Evolutionary conservation across 164 flowering plant genomes (phyloP).

Genomic region (Saururus chinensis): DNA sequence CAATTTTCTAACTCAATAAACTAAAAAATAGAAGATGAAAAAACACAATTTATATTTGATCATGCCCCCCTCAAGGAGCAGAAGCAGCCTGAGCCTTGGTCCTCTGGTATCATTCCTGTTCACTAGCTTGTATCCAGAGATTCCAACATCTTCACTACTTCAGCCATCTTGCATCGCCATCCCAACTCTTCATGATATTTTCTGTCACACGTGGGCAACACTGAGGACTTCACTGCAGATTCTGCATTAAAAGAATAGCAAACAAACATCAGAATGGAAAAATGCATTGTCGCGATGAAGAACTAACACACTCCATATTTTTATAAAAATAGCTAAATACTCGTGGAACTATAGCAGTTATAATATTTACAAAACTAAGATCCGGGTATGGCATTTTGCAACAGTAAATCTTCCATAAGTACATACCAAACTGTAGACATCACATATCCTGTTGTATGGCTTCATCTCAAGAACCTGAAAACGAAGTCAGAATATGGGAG

Average conservation of each 20-base stretch:
- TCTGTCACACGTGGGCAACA: constrained; percentile 74
- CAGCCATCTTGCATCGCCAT: constrained; percentile 76
- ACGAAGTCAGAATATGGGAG: neutral
- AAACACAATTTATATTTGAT: constrained; percentile 6
- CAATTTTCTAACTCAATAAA: no score
- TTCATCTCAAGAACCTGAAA: constrained; percentile 85
- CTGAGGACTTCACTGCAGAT: constrained; percentile 61
- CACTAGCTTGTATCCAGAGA: constrained; percentile 82
- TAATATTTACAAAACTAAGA: constrained; percentile 79
- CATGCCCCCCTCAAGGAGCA: constrained; percentile 64
- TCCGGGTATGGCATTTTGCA: constrained; percentile 90
- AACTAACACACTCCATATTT: no score
- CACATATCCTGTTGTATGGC: constrained; percentile 88
- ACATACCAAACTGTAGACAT: constrained; percentile 96
- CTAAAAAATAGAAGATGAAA: neutral
- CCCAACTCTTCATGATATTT: constrained; percentile 66
- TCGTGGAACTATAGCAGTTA: constrained; percentile 83
- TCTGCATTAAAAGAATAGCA: constrained; percentile 7
- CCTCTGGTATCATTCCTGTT: constrained; percentile 93
- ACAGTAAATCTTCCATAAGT: constrained; percentile 93
- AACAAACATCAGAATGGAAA: neutral
- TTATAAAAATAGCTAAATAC: constrained; percentile 14
- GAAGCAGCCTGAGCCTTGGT: constrained; percentile 44
- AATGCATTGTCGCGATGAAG: neutral
- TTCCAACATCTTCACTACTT: constrained; percentile 72